Evolutionary conservation across 2,329 filamentous ascomycete genomes (phyloP), one percentile per base, ranked within the genome.

Genomic region (Colletotrichum brevisporum): DNA sequence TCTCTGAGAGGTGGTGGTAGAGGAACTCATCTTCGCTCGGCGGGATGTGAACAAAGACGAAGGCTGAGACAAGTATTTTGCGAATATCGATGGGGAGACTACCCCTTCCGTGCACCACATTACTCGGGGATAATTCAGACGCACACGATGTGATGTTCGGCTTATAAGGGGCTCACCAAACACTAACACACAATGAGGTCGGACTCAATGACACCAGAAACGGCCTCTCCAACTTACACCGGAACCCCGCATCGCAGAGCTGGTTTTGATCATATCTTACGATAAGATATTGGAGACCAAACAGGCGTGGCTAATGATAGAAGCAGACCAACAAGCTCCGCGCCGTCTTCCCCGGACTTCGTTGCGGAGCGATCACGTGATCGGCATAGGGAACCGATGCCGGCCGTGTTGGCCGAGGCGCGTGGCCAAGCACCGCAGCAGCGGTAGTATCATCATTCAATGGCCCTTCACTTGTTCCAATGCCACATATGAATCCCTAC

Each of bases 1-100:
- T 79, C 73, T 82, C 78, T 75, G 76, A 73, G 74, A 71, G 50
- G 75, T 72, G 80, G 83, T 83, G 18, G 41, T 64, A 18, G 41
- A 43, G 26, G 31, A 64, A 18, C 36, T 15, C 6, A 3, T 36
- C 6, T n/a, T 55, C 31, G 31, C 18, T 21, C 27, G 18, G n/a
- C 24, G 5, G 16, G 16, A 4, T 43, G 16, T 15, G 41, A 43
- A 43, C 31, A 43, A 43, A n/a, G 41, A 43, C 5, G 16, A 43
- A n/a, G 16, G 41, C 16, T n/a, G 16, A 3, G 41, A 36, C 3
- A 36, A 10, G 31, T 36, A 36, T 36, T 36, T 36, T 36, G 31
- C 8, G 31, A 36, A 36, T 36, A 36, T 36, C 31, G 31, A 36
- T 36, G 31, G 31, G 31, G 31, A 36, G 50, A 60, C 26, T 18